Percentiles rank a stretch among this genome's conserved stretches.
phyloP scores from a whole-genome alignment of 2,329 filamentous ascomycete genomes.

The Laburnicola sp. region DNA sequence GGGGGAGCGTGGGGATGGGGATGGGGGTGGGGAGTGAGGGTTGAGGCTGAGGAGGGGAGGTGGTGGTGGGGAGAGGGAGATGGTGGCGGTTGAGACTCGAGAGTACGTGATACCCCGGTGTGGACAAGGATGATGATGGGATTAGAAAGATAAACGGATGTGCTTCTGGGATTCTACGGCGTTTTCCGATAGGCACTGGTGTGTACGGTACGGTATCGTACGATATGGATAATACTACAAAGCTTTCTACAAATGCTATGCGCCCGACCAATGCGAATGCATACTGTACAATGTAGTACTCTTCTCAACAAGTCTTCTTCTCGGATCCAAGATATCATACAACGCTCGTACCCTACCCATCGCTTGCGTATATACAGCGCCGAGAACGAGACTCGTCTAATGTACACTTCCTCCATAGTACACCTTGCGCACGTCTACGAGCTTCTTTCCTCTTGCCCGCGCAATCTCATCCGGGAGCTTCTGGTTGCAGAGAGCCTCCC shows the following conservation, averaged over 20 bases:
- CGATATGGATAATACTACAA: slow-evolving; percentile 21
- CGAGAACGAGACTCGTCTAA: slow-evolving; percentile 14
- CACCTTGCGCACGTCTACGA: slow-evolving; percentile 94
- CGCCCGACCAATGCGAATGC: slow-evolving; percentile 16
- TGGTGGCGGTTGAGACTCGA: background rate
- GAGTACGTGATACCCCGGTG: no score
- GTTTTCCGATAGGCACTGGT: no score
- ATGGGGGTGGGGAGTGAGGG: slow-evolving; percentile 27
- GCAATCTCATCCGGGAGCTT: slow-evolving; percentile 87
- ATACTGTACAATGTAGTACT: slow-evolving; percentile 17
- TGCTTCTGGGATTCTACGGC: no score
- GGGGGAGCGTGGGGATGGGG: slow-evolving; percentile 35
- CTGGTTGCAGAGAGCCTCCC: slow-evolving; percentile 80
- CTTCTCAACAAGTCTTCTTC: background rate
- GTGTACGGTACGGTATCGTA: no score
- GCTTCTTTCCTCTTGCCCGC: slow-evolving; percentile 84
- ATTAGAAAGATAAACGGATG: no score
- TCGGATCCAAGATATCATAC: slow-evolving; percentile 16
- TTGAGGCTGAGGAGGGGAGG: slow-evolving; percentile 2
- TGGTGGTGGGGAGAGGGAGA: slow-evolving; percentile 2
- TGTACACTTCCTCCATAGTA: slow-evolving; percentile 77
- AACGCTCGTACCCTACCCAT: background rate
- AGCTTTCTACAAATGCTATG: slow-evolving; percentile 19
- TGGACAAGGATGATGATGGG: background rate
- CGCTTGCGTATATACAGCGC: background rate